phyloP scores from a whole-genome alignment of 345 rosid genomes.

The Aquilaria sinensis region DNA sequence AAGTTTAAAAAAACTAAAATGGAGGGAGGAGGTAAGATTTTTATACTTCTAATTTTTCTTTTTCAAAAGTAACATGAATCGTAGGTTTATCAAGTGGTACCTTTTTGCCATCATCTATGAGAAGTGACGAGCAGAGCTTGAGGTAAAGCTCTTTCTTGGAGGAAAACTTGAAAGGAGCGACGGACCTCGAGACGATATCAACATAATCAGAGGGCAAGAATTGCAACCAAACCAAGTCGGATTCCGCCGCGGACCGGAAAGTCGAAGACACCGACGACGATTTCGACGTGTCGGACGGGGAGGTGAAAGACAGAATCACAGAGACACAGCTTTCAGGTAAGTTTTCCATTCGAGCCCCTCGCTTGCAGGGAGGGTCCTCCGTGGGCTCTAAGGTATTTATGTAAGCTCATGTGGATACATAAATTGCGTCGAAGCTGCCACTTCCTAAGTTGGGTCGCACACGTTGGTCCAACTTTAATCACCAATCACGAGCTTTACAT shows the following conservation, averaged over 20 bases:
- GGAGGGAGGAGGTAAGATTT: no score
- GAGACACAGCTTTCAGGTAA: conserved; percentile 65
- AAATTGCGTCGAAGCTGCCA: no score
- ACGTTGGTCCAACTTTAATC: no score
- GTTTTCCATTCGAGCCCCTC: no score
- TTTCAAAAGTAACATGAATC: no score
- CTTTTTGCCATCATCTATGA: conserved; percentile 39
- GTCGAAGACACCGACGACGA: conserved; percentile 38
- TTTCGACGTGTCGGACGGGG: conserved; percentile 49
- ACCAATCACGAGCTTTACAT: no score
- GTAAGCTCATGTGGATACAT: no score
- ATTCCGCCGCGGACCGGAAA: conserved; percentile 55
- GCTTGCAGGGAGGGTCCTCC: no score
- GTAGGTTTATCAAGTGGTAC: conserved; percentile 1
- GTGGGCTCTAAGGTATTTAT: no score
- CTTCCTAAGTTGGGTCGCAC: no score
- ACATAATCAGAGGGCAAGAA: conserved; percentile 42
- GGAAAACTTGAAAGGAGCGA: conserved; percentile 19
- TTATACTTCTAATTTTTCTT: no score
- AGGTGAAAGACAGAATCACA: conserved; percentile 44
- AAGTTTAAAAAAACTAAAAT: no score
- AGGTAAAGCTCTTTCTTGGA: conserved; percentile 57
- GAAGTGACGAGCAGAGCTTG: conserved; percentile 37
- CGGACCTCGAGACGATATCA: conserved; percentile 24
- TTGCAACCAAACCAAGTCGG: conserved; percentile 52